These are phyloP conservation scores for Laburnicola sp. DNA, from an alignment of 2,329 filamentous ascomycete genomes.

Conservation along the genomic window DNA sequence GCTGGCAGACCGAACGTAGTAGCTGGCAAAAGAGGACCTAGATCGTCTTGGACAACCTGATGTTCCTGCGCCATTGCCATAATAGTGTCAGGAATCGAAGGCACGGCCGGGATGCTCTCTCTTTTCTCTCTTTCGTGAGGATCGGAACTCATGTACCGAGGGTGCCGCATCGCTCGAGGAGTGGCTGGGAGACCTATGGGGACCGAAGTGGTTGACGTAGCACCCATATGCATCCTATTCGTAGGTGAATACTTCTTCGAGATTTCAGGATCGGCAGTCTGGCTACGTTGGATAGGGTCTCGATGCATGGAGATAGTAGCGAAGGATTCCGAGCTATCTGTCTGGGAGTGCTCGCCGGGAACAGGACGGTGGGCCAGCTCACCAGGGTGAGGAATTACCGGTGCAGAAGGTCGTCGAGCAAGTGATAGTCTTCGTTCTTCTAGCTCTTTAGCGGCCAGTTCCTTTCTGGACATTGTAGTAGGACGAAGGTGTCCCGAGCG, in stretches of 20 bases:
- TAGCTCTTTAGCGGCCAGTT: slow-evolving; percentile 71
- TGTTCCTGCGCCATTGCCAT: slow-evolving; percentile 19
- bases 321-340: slow-evolving; percentile 48
- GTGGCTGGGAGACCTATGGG: slow-evolving; percentile 84
- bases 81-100: slow-evolving; percentile 58
- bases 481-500: slow-evolving; percentile 33
- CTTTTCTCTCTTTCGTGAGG: slow-evolving; percentile 53
- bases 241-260: slow-evolving; percentile 44
- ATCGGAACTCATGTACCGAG: slow-evolving; percentile 66
- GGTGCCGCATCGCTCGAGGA: slow-evolving; percentile 84
- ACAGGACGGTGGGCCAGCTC: slow-evolving; percentile 48
- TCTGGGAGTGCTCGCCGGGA: slow-evolving; percentile 40
- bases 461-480: slow-evolving; percentile 47
- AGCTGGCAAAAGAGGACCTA: slow-evolving; percentile 53
- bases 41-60: slow-evolving; percentile 46
- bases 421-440: slow-evolving; percentile 81
- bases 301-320: slow-evolving; percentile 41
- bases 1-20: slow-evolving; percentile 52
- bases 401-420: slow-evolving; percentile 76
- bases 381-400: slow-evolving; percentile 75
- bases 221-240: slow-evolving; percentile 35
- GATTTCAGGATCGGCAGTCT: slow-evolving; percentile 65
- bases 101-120: slow-evolving; percentile 57
- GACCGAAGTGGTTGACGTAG: slow-evolving; percentile 54
- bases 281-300: slow-evolving; percentile 58